Evolutionary conservation across 768 basidiomycete species (phyloP), one percentile per base, ranked within the genome.

Genomic region (Mycena sanguinolenta): DNA sequence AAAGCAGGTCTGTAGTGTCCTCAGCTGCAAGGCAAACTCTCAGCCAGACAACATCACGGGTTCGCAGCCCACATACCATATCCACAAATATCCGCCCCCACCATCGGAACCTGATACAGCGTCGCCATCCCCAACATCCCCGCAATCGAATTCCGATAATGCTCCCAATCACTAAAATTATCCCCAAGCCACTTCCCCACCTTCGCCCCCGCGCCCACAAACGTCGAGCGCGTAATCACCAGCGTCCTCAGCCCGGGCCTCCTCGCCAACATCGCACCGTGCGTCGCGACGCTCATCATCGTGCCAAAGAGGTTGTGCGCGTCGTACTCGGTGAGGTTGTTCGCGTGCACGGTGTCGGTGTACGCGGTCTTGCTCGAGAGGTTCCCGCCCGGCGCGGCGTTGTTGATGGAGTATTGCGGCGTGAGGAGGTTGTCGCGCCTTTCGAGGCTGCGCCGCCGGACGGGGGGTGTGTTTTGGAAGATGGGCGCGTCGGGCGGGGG

Each of bases 181-280:
- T 92, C 90, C 2, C 91, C 92, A 2, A 92, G 82, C 91, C 91
- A 92, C 77, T 93, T 92, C 17, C 91, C 90, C n/a, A 91, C 90
- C 62, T 87, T 84, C 28, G 79, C 77, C 8, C 92, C 92, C 3
- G 91, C 90, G 42, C 92, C 91, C 1, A 89, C 89, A 71, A 91
- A 92, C 3, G 92, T 92, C 13, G 91, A 92, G 25, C 92, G 90
- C 0, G 92, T 93, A 74, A 92, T 92, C 74, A 92, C 83, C 38
- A 92, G 81, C 4, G 91, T 85, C 1, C 89, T 86, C 44, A 84
- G 79, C 0, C 87, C 88, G 16, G 92, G 91, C 21, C 90, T 84
- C 42, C 91, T 88, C 2, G 86, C 82, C 39, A 90, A 82, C 86
- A 92, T 85, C 14, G 91, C 91, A 36, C 87, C 77, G 32, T 83